Evolutionary conservation across 192 early-diverging fungal species (phyloP).

Genomic region (Podila horticola): DNA sequence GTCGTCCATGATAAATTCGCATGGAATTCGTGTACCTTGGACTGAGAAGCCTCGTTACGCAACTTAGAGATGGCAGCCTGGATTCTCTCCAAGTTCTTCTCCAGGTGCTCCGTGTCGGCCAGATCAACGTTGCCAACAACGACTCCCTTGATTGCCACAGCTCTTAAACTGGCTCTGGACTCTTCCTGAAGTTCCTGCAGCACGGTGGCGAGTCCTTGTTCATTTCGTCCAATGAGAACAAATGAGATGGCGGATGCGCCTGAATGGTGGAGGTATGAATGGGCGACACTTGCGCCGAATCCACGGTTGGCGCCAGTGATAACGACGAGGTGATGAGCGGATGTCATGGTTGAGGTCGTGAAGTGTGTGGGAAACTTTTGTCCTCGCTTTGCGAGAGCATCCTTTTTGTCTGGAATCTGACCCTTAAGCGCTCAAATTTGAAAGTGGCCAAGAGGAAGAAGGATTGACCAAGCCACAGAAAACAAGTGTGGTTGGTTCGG

Average conservation of each 20-base stretch:
- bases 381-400: too few species aligned
- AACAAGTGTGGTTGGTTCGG: constrained; percentile 5
- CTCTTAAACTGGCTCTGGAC: neutral
- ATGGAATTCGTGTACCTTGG: constrained; percentile 12
- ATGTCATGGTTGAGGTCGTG: constrained; percentile 13
- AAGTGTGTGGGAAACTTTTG: neutral
- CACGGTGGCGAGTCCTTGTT: constrained; percentile 31
- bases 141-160: constrained; percentile 18
- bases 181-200: constrained; percentile 17
- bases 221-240: constrained; percentile 71
- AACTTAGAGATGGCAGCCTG: constrained; percentile 11
- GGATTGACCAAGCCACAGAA: too few species aligned
- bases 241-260: constrained; percentile 42
- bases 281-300: constrained; percentile 67
- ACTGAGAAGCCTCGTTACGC: constrained; percentile 16
- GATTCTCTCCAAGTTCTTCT: constrained; percentile 29
- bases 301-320: constrained; percentile 77
- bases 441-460: too few species aligned
- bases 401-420: too few species aligned
- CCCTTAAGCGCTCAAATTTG: too few species aligned
- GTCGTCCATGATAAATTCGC: neutral
- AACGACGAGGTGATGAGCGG: constrained; percentile 52
- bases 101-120: constrained; percentile 16
- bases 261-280: constrained; percentile 44
- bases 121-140: constrained; percentile 46